Base-by-base conservation (phyloP, 306 rosid genomes). In the Cicer pinnatifidum region DNA sequence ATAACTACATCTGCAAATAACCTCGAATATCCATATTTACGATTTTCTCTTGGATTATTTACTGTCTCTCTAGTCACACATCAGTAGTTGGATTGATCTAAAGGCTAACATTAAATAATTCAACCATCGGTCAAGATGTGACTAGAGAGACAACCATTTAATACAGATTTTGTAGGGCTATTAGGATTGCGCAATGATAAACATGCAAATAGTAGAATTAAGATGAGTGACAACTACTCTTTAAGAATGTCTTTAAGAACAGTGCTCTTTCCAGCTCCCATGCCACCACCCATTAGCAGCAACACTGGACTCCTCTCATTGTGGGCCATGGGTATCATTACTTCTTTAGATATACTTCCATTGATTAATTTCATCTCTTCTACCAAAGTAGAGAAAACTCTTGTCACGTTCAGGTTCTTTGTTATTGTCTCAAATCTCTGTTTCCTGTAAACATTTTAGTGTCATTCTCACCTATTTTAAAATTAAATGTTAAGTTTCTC, bases 211-310 rank as follows among this genome's bases (percentile, higher is more conserved):
- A 65, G 33, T 46, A 12, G 56, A 28, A 57, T 15, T 61, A 45
- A 1, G 52, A 40, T 12, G 51, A 41, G 33, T 8, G 60, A 12
- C 10, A 16, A 9, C 64, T 82, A 88, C 99, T 87, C 96, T 65
- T 91, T 85, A 56, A 80, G 87, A 82, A 91, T 89, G 56, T 87
- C 86, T 85, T 90, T 89, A 64, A 94, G 93, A 78, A 91, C 96
- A 3, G 99, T 91, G 87, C 97, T 94, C 73, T 94, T 94, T 86
- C 99, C 97, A 33, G 93, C 96, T 1, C 97, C 97, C 99, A 91
- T 91, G 39, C 99, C 99, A 75, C 99, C 97, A 3, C 99, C 99
- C 92, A 94, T 94, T 6, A 94, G 85, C 9, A 94, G 78, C 23
- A 94, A 82, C 60, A 94, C 91, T 0, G 99, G 99, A 65, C 93